A percentile compares a stretch with the other conserved stretches of the same genome.
phyloP scores from a whole-genome alignment of 352 stramenopile genomes.

The Pythium coloratum region DNA sequence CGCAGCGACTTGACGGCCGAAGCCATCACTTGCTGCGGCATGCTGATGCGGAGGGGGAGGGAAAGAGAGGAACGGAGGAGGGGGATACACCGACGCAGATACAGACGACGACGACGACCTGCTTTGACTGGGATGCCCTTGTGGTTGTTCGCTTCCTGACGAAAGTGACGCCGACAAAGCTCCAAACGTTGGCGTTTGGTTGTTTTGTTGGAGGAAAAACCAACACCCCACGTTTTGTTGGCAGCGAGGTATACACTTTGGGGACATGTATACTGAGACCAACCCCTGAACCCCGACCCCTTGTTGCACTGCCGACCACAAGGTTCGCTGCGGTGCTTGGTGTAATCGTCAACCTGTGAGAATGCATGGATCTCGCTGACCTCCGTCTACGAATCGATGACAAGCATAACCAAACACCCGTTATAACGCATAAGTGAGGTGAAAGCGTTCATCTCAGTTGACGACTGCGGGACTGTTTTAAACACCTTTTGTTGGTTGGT shows the following conservation, averaged over 20 bases:
- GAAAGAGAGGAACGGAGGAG: background rate
- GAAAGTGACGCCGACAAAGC: background rate
- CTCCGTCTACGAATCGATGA: background rate
- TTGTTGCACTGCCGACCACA: slow-evolving; percentile 10
- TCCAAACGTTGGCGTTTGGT: background rate
- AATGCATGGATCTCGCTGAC: background rate
- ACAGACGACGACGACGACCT: background rate
- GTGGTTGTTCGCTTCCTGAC: background rate
- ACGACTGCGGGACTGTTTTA: slow-evolving; percentile 13
- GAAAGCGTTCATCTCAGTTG: background rate
- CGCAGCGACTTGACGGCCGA: slow-evolving; percentile 53
- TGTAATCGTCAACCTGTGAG: slow-evolving; percentile 19
- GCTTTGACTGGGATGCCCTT: background rate
- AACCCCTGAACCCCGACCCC: background rate
- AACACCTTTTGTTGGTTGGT: slow-evolving; percentile 12
- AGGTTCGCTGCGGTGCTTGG: background rate
- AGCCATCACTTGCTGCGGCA: slow-evolving; percentile 64
- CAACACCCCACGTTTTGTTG: slow-evolving; percentile 20
- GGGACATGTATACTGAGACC: slow-evolving; percentile 1
- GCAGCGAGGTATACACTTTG: background rate
- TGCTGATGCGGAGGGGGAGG: slow-evolving; percentile 19
- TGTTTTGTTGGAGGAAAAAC: background rate
- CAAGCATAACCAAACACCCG: background rate
- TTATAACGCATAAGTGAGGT: background rate
- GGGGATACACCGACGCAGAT: background rate